phyloP scores from a whole-genome alignment of 108 stramenopile species.

The Cyclotella baltica region DNA sequence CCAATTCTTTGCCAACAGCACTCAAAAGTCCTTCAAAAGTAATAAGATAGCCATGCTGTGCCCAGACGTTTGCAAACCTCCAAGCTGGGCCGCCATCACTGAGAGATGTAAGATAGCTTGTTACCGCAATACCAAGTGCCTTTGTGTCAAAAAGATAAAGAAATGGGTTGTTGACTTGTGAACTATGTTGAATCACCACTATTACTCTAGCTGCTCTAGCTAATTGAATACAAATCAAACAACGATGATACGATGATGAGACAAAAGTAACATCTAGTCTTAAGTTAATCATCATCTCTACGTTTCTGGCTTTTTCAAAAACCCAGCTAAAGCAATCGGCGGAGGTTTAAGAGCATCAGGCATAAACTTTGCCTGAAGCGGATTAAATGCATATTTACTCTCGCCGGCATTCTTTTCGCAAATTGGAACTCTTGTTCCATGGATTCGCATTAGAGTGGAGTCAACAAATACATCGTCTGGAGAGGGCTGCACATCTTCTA shows the following conservation, averaged over 20 bases:
- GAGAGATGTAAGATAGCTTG: slow-evolving; percentile 76
- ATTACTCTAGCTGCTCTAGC: no score
- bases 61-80: slow-evolving; percentile 63
- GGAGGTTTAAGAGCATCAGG: slow-evolving; percentile 85
- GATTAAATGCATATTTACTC: slow-evolving; percentile 90
- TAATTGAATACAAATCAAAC: no score
- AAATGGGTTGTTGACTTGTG: background rate
- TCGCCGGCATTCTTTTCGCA: slow-evolving; percentile 95
- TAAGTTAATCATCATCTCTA: no score
- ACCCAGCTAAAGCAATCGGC: slow-evolving; percentile 71
- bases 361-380: slow-evolving; percentile 91
- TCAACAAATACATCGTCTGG: slow-evolving; percentile 47
- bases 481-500: slow-evolving; percentile 23
- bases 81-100: slow-evolving; percentile 79
- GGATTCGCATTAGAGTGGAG: slow-evolving; percentile 79
- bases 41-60: slow-evolving; percentile 81
- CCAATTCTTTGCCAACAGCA: slow-evolving; percentile 87
- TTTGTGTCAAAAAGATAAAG: background rate
- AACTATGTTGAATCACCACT: background rate
- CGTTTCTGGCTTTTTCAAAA: slow-evolving; percentile 64
- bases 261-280: no score
- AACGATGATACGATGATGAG: no score
- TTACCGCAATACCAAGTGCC: slow-evolving; percentile 77
- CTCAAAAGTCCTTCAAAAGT: slow-evolving; percentile 88
- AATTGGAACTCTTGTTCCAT: slow-evolving; percentile 87